Percentiles rank a stretch among this genome's conserved stretches.
Evolutionary conservation across 805 yeast species (phyloP).

Genomic region (Metschnikowia reukaufii): DNA sequence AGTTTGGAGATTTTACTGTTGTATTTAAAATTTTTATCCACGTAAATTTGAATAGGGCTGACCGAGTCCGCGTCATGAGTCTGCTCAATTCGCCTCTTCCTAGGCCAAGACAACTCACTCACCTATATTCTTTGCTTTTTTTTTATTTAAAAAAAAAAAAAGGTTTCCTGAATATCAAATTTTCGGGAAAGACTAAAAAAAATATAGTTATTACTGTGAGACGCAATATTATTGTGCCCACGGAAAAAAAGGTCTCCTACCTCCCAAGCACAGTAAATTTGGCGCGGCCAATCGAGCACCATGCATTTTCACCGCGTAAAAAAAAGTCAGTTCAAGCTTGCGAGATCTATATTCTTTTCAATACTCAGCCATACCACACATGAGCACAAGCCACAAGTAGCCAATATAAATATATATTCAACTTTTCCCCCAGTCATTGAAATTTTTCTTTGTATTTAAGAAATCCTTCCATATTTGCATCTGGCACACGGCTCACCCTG

Average conservation of each 20-base stretch:
- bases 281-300: slow-evolving; percentile 3
- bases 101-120: too few relatives aligned
- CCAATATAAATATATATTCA: background rate
- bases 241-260: background rate
- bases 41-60: too few relatives aligned
- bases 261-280: background rate
- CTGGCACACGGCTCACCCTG: background rate
- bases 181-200: too few relatives aligned
- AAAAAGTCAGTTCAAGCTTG: slow-evolving; percentile 3
- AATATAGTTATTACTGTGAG: background rate
- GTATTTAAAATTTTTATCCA: too few relatives aligned
- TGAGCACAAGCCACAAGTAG: background rate
- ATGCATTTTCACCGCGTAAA: background rate
- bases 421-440: background rate
- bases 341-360: background rate
- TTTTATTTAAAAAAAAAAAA: too few relatives aligned
- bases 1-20: too few relatives aligned
- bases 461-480: background rate
- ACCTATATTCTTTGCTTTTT: too few relatives aligned
- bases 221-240: background rate
- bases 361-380: background rate
- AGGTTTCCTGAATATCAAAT: too few relatives aligned
- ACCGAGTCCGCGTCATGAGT: too few relatives aligned
- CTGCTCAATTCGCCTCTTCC: too few relatives aligned
- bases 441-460: background rate